A percentile compares a stretch with the other conserved stretches of the same genome.
phyloP scores from a whole-genome alignment of 2,329 filamentous ascomycete genomes.

The Fonsecaea pedrosoi region DNA sequence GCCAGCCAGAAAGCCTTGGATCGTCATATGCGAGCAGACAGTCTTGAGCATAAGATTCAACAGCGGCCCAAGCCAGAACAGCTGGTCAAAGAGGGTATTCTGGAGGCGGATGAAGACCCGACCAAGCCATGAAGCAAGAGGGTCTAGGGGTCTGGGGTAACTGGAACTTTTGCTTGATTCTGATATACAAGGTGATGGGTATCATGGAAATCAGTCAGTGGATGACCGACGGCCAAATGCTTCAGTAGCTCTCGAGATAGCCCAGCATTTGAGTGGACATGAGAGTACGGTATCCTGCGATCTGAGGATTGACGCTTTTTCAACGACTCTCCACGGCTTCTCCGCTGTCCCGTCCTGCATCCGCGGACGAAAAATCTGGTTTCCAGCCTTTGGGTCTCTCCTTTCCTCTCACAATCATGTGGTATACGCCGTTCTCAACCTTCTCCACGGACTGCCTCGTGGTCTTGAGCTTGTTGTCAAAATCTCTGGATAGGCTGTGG shows the following conservation, averaged over 20 bases:
- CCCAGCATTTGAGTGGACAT: constrained; percentile 35
- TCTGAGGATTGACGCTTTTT: constrained; percentile 7
- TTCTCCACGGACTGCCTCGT: constrained; percentile 91
- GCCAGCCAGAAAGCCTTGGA: constrained; percentile 84
- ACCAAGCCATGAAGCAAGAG: constrained; percentile 37
- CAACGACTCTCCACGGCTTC: constrained; percentile 44
- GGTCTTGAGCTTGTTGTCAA: constrained; percentile 80
- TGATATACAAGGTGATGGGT: neutral
- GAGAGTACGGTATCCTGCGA: neutral
- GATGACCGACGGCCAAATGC: constrained; percentile 24
- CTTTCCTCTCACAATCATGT: constrained; percentile 81
- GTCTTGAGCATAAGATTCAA: constrained; percentile 83
- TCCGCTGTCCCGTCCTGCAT: constrained; percentile 43
- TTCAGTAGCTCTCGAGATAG: constrained; percentile 38
- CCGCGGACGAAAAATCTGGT: constrained; percentile 66
- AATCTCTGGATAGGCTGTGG: constrained; percentile 65
- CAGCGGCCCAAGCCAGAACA: constrained; percentile 77
- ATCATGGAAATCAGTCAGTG: neutral
- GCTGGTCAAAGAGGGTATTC: constrained; percentile 78
- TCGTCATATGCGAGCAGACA: constrained; percentile 86
- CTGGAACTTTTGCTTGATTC: neutral
- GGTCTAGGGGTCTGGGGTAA: neutral
- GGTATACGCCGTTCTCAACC: constrained; percentile 89
- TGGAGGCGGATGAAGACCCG: constrained; percentile 68
- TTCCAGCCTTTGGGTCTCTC: constrained; percentile 93